phyloP scores from a whole-genome alignment of 495 filamentous ascomycete genomes.

The Glutinoglossum americanum region DNA sequence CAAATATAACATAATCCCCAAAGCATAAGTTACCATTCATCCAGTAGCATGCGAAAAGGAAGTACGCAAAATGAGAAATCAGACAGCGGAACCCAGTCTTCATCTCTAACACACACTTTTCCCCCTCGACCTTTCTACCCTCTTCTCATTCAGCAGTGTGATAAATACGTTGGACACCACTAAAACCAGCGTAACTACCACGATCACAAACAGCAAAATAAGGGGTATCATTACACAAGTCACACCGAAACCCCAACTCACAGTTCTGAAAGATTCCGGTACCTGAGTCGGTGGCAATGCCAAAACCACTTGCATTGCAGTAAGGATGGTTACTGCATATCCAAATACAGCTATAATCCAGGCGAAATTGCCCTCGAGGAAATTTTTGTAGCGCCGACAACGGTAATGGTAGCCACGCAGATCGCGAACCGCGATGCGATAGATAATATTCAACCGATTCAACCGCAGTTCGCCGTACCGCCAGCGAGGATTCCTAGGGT shows the following conservation, averaged over 20 bases:
- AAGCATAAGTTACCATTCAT: too few species aligned
- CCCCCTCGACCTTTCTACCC: neutral
- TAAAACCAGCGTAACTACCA: neutral
- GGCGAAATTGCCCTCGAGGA: constrained; percentile 16
- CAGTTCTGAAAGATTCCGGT: constrained; percentile 5
- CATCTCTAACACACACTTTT: neutral
- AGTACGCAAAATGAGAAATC: too few species aligned
- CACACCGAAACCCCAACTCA: constrained; percentile 6
- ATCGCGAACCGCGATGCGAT: neutral
- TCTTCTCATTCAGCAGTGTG: neutral
- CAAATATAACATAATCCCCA: too few species aligned
- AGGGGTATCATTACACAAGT: neutral
- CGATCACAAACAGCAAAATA: neutral
- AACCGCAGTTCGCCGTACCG: constrained; percentile 1
- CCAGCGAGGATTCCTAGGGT: neutral
- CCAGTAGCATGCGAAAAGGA: too few species aligned
- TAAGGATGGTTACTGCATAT: constrained; percentile 16
- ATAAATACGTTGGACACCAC: neutral
- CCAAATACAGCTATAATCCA: constrained; percentile 13
- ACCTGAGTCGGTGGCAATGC: constrained; percentile 2
- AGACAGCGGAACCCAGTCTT: too few species aligned
- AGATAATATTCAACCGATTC: neutral
- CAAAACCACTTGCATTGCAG: constrained; percentile 19
- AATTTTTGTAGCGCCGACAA: constrained; percentile 9
- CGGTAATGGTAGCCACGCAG: constrained; percentile 10